phyloP scores from a whole-genome alignment of 768 basidiomycete genomes.

The Leccinum obscurum region DNA sequence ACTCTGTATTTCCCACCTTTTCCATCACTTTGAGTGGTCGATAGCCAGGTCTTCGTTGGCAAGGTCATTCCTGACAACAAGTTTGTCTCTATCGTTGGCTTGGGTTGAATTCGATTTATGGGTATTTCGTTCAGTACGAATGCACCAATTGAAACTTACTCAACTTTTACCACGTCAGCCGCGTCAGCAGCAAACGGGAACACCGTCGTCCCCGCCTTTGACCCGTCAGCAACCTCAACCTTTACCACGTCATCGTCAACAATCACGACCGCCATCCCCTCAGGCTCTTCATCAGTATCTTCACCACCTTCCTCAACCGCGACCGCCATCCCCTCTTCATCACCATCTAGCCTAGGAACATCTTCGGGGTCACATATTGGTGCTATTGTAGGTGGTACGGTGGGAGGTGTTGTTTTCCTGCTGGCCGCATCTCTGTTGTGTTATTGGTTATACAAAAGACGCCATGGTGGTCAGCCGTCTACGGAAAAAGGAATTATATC shows the following conservation, averaged over 20 bases:
- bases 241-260: too few relatives aligned
- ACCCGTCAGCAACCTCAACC: too few relatives aligned
- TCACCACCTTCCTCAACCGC: too few relatives aligned
- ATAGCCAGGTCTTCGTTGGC: too few relatives aligned
- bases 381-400: conserved; percentile 10
- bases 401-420: conserved; percentile 1
- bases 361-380: neutral
- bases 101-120: neutral
- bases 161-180: neutral
- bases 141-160: neutral
- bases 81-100: neutral
- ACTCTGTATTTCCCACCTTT: too few relatives aligned
- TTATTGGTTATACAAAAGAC: neutral
- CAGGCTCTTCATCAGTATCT: too few relatives aligned
- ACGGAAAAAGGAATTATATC: neutral
- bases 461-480: neutral
- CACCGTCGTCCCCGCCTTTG: too few relatives aligned
- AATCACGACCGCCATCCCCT: too few relatives aligned
- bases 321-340: neutral
- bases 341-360: neutral
- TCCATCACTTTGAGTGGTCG: too few relatives aligned
- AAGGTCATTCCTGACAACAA: conserved; percentile 3
- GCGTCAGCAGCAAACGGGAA: too few relatives aligned
- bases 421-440: neutral
- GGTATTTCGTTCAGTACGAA: conserved; percentile 3